phyloP scores from a whole-genome alignment of 257 asterid species.

The Nicotiana benthamiana region DNA sequence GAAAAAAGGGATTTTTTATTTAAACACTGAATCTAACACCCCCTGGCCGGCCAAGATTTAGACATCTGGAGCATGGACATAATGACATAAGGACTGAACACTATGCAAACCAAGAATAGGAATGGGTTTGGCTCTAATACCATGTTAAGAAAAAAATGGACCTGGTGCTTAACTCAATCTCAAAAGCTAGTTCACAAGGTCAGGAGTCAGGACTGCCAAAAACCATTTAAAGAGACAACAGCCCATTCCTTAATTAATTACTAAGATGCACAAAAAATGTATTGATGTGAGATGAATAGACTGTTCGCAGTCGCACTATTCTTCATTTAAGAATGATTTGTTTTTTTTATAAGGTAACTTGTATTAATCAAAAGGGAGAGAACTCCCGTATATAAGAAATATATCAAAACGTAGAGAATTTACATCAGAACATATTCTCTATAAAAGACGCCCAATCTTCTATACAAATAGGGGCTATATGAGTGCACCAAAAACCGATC shows the following conservation, averaged over 20 bases:
- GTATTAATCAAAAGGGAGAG: no score
- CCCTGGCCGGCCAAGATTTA: not conserved
- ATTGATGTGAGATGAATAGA: not conserved
- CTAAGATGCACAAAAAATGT: not conserved
- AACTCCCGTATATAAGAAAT: no score
- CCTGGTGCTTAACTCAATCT: not conserved
- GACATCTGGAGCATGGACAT: not conserved
- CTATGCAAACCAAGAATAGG: not conserved
- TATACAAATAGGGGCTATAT: no score
- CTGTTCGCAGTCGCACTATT: not conserved
- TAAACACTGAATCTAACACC: not conserved
- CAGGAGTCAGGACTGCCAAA: not conserved
- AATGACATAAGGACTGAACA: not conserved
- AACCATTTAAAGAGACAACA: not conserved
- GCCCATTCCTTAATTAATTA: not conserved
- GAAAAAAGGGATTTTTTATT: no score
- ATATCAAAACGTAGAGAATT: no score
- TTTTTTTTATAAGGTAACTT: no score
- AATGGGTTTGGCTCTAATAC: not conserved
- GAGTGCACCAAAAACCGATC: no score
- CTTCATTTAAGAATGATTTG: not conserved
- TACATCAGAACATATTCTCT: no score
- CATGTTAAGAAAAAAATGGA: not conserved
- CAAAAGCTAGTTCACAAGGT: not conserved
- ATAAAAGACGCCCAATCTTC: no score